Evolutionary conservation across 768 basidiomycete genomes (phyloP), one percentile per base, ranked within the genome.

Genomic region (Suillus alpinus): DNA sequence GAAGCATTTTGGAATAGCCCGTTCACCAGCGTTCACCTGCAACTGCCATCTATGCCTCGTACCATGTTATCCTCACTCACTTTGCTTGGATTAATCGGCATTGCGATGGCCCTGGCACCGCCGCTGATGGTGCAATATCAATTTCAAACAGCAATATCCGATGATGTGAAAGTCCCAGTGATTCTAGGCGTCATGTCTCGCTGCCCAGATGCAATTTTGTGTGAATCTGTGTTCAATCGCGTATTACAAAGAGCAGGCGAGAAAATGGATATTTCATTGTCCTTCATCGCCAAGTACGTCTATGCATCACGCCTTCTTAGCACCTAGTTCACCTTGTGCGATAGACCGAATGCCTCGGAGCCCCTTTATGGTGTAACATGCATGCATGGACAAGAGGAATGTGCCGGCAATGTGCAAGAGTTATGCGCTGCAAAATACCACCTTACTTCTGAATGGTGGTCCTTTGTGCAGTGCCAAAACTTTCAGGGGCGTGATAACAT

Each of bases 331-430:
- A 67, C 59, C 31, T 32, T 55, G 46, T 49, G 16, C 49, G n/a
- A 62, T 65, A 93, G 91, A 59, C 67, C 84, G 31, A 84, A 93
- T 69, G 60, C 78, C n/a, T 81, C 83, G 6, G 86, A 90, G 31
- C 75, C 83, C n/a, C 77, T 78, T 52, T 92, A 88, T 69, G 94
- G 94, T n/a, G 84, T 90, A 34, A 82, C 76, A 37, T 97, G 95
- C 75, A 81, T 81, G 79, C 94, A 96, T 69, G 94, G 94, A 18
- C 76, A 77, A 5, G 73, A 81, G 57, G 95, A 98, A 73, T 97
- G 95, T 68, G 85, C 85, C 14, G 95, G 92, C 46, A 94, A 96
- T 75, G 85, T 94, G 18, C 91, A 97, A 61, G 87, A 97, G 70
- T 80, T 97, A 31, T 98, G 95, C 72, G 89, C 82, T 34, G 78